A percentile compares a stretch with the other conserved stretches of the same genome.
Conservation (phyloP, 2,329 filamentous ascomycete species). For the Microdochium trichocladiopsis region DNA sequence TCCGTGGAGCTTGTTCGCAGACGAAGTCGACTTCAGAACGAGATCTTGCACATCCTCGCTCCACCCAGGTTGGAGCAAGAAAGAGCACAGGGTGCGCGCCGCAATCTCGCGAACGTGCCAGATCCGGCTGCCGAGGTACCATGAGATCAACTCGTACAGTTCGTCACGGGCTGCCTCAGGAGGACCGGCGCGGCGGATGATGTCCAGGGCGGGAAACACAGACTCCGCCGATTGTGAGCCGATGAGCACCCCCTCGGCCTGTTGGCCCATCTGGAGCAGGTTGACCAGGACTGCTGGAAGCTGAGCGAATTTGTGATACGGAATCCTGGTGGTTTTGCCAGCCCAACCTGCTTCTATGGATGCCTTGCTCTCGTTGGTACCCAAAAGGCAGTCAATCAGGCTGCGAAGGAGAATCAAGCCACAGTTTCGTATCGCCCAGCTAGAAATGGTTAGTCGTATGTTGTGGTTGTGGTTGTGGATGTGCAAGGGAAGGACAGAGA, state of each 20-base stretch:
- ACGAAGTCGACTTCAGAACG: constrained; percentile 21
- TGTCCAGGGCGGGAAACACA: constrained; percentile 77
- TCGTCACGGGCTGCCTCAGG: constrained; percentile 47
- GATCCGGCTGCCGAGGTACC: constrained; percentile 59
- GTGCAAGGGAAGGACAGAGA: not conserved
- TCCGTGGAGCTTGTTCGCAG: constrained; percentile 52
- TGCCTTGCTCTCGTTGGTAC: constrained; percentile 64
- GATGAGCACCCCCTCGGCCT: constrained; percentile 21
- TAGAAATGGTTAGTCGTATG: constrained; percentile 23
- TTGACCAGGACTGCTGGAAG: constrained; percentile 57
- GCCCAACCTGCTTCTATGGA: constrained; percentile 57
- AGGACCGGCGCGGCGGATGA: constrained; percentile 65
- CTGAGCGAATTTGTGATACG: constrained; percentile 62
- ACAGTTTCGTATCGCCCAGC: constrained; percentile 93
- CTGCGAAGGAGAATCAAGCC: constrained; percentile 83
- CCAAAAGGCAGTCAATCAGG: constrained; percentile 72
- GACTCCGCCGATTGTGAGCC: constrained; percentile 51
- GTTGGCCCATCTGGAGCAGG: constrained; percentile 48
- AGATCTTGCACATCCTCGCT: constrained; percentile 29
- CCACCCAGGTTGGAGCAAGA: constrained; percentile 47
- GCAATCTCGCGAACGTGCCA: constrained; percentile 83
- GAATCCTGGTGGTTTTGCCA: constrained; percentile 55
- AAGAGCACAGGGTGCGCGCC: constrained; percentile 62
- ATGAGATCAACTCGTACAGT: constrained; percentile 50
- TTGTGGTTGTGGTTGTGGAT: not conserved